phyloP scores from a whole-genome alignment of 2,329 filamentous ascomycete genomes.

The Pseudogymnoascus sp. region DNA sequence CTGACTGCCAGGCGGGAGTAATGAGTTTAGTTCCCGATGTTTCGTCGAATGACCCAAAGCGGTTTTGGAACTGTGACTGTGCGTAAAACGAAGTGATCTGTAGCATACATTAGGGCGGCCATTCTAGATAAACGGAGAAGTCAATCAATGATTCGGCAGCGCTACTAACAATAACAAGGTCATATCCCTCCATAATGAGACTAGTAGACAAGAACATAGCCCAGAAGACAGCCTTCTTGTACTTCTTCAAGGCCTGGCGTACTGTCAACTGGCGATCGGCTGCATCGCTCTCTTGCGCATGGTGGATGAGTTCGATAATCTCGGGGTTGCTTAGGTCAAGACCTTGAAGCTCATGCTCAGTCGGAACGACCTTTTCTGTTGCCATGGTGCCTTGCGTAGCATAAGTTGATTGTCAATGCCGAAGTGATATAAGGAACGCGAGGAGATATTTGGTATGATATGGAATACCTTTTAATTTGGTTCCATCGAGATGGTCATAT shows the following conservation, averaged over 20 bases:
- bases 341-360: constrained; percentile 14
- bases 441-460: background rate
- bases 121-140: background rate
- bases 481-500: constrained; percentile 15
- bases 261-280: constrained; percentile 13
- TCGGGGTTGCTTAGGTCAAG: constrained; percentile 13
- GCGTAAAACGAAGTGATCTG: constrained; percentile 17
- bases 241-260: constrained; percentile 13
- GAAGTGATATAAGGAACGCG: background rate
- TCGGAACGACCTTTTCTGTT: constrained; percentile 12
- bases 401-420: background rate
- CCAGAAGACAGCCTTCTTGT: constrained; percentile 15
- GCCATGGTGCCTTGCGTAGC: constrained; percentile 1
- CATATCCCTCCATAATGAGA: constrained; percentile 13
- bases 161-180: constrained; percentile 11
- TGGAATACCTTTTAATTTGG: background rate
- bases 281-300: constrained; percentile 14
- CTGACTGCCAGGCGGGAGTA: constrained; percentile 6
- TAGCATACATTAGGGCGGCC: background rate
- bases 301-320: constrained; percentile 14
- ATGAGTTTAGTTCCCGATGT: constrained; percentile 1
- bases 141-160: background rate
- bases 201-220: constrained; percentile 14
- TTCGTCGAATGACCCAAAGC: constrained; percentile 11
- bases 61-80: constrained; percentile 11